phyloP scores from a whole-genome alignment of 768 basidiomycete genomes.

The Phlebiopsis flavidoalba region DNA sequence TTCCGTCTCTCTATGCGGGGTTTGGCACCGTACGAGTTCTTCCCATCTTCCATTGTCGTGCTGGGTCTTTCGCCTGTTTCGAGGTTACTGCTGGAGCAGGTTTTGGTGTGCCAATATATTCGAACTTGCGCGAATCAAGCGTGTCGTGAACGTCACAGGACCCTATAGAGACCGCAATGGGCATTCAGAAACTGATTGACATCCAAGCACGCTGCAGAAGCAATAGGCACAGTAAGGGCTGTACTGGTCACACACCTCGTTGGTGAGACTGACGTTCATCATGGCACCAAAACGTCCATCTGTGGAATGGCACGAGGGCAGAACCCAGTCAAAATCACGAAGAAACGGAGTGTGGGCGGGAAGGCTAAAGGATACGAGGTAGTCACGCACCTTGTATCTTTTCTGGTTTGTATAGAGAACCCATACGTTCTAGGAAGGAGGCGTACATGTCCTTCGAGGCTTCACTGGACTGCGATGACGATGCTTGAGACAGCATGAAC shows the following conservation, averaged over 20 bases:
- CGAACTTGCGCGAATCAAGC: constrained; percentile 75
- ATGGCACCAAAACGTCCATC: constrained; percentile 95
- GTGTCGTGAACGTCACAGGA: constrained; percentile 83
- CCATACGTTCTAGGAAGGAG: constrained; percentile 65
- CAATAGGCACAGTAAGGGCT: constrained; percentile 1
- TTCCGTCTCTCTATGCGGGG: neutral
- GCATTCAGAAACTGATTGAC: constrained; percentile 10
- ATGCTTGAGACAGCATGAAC: neutral
- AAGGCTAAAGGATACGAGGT: constrained; percentile 10
- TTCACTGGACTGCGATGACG: constrained; percentile 49
- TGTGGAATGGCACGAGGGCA: constrained; percentile 26
- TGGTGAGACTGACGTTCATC: constrained; percentile 87
- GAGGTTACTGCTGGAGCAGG: neutral
- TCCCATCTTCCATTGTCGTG: neutral
- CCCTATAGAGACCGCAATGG: constrained; percentile 41
- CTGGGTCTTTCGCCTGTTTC: neutral
- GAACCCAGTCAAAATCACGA: constrained; percentile 8
- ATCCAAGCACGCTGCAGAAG: constrained; percentile 7
- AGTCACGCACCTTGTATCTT: constrained; percentile 68
- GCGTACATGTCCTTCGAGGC: constrained; percentile 66
- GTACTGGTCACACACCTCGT: constrained; percentile 56
- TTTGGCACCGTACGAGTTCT: constrained; percentile 6
- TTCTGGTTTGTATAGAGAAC: constrained; percentile 59
- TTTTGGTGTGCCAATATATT: constrained; percentile 40
- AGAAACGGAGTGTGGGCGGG: constrained; percentile 1